Percentiles rank a stretch among this genome's conserved stretches.
phyloP scores from a whole-genome alignment of 1,139 yeast genomes.

The Sporopachydermia cereana region DNA sequence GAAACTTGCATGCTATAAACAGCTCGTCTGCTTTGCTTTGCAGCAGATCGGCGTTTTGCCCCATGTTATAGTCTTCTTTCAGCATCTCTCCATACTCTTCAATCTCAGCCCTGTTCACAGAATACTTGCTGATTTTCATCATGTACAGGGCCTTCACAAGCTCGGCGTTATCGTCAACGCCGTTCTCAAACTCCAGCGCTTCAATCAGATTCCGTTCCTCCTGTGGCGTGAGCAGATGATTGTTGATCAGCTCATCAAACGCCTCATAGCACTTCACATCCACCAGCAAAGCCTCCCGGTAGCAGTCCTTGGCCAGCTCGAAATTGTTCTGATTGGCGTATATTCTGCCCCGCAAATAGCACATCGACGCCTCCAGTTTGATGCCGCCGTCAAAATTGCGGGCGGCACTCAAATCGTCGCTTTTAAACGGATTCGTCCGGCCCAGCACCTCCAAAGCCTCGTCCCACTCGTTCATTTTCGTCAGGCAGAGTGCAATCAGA shows the following conservation, averaged over 20 bases:
- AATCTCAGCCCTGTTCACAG: constrained; percentile 43
- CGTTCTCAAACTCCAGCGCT: constrained; percentile 53
- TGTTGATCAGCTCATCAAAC: constrained; percentile 63
- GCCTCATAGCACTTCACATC: constrained; percentile 95
- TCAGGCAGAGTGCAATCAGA: constrained; percentile 64
- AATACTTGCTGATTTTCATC: constrained; percentile 61
- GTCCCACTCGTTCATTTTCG: constrained; percentile 71
- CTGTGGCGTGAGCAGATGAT: constrained; percentile 66
- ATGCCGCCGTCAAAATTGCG: constrained; percentile 63
- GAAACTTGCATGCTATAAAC: constrained; percentile 71
- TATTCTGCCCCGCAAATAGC: constrained; percentile 74
- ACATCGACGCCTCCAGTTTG: constrained; percentile 76
- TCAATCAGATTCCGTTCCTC: constrained; percentile 82
- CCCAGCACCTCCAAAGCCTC: constrained; percentile 85
- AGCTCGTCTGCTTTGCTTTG: constrained; percentile 60
- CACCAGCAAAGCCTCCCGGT: constrained; percentile 72
- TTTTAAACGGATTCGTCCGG: constrained; percentile 61
- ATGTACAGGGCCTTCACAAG: constrained; percentile 67
- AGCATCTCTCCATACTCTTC: constrained; percentile 58
- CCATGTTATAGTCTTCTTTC: constrained; percentile 59
- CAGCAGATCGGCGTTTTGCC: constrained; percentile 57
- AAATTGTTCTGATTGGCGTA: constrained; percentile 77
- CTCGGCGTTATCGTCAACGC: constrained; percentile 62
- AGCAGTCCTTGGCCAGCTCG: constrained; percentile 79
- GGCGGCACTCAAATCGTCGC: constrained; percentile 10